Evolutionary conservation across 768 basidiomycete species (phyloP).

Genomic region (Pisolithus microcarpus): DNA sequence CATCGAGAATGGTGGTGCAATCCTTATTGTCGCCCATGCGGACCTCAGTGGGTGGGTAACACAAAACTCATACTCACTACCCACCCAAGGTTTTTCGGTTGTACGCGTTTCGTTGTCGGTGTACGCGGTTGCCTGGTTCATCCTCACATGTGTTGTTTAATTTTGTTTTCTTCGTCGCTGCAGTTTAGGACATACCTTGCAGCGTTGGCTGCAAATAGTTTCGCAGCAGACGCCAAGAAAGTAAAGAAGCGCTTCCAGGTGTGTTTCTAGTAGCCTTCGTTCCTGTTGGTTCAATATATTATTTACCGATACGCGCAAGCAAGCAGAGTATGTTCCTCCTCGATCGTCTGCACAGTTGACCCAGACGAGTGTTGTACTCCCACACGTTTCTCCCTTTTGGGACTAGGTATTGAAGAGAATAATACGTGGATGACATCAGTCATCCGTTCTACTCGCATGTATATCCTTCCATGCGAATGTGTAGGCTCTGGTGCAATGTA

Average conservation of each 20-base stretch:
- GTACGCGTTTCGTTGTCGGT: conserved; percentile 39
- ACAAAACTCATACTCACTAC: conserved; percentile 95
- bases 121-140: too few relatives aligned
- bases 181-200: conserved; percentile 90
- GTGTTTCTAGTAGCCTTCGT: conserved; percentile 17
- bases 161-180: conserved; percentile 22
- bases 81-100: conserved; percentile 92
- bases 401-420: conserved; percentile 93
- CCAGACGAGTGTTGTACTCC: conserved; percentile 92
- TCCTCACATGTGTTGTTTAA: not conserved
- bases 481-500: conserved; percentile 93
- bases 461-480: not conserved
- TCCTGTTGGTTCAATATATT: not conserved
- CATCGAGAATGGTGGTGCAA: conserved; percentile 90
- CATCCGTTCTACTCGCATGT: too few relatives aligned
- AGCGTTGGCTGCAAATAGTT: conserved; percentile 95
- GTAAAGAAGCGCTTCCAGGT: conserved; percentile 95
- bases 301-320: conserved; percentile 27
- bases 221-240: conserved; percentile 95
- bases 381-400: conserved; percentile 96
- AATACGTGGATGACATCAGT: conserved; percentile 42
- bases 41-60: conserved; percentile 92
- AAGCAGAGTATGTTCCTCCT: conserved; percentile 95
- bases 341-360: conserved; percentile 93
- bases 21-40: conserved; percentile 89